These are phyloP conservation scores for Termitomyces sp. DNA, from an alignment of 768 basidiomycete species.

Conservation along the genomic window DNA sequence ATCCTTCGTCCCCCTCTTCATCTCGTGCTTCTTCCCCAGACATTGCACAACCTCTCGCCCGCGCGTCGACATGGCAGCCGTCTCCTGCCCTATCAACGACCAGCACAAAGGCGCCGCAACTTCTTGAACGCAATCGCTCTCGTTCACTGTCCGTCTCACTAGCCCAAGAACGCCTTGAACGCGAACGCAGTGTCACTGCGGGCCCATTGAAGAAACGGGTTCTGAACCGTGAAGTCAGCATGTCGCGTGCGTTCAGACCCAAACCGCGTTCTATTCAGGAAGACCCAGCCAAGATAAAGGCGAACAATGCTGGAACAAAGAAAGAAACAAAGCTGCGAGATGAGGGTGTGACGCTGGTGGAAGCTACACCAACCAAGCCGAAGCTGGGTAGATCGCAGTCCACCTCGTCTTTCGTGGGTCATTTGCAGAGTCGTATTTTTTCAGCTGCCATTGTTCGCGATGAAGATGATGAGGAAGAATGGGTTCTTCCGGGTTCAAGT, in stretches of 20 bases:
- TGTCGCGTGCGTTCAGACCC: slow-evolving; percentile 65
- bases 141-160: slow-evolving; percentile 70
- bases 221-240: slow-evolving; percentile 72
- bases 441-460: background rate
- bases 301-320: slow-evolving; percentile 9
- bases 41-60: background rate
- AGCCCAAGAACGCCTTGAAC: slow-evolving; percentile 50
- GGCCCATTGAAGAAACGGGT: slow-evolving; percentile 43
- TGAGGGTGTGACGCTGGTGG: slow-evolving; percentile 46
- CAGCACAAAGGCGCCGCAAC: slow-evolving; percentile 18
- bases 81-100: slow-evolving; percentile 23
- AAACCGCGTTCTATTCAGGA: slow-evolving; percentile 21
- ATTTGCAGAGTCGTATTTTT: slow-evolving; percentile 6
- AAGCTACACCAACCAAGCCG: slow-evolving; percentile 46
- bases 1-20: slow-evolving; percentile 28
- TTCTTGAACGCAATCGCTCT: slow-evolving; percentile 42
- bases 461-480: slow-evolving; percentile 33
- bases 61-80: slow-evolving; percentile 10
- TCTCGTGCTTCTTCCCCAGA: slow-evolving; percentile 32
- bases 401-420: slow-evolving; percentile 10
- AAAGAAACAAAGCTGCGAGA: slow-evolving; percentile 14
- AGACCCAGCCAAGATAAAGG: slow-evolving; percentile 8
- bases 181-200: slow-evolving; percentile 32
- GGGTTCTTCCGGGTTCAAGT: slow-evolving; percentile 40
- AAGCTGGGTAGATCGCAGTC: slow-evolving; percentile 12